Base-by-base conservation (phyloP, 2,329 filamentous ascomycete genomes). In the Talaromyces pinophilus region DNA sequence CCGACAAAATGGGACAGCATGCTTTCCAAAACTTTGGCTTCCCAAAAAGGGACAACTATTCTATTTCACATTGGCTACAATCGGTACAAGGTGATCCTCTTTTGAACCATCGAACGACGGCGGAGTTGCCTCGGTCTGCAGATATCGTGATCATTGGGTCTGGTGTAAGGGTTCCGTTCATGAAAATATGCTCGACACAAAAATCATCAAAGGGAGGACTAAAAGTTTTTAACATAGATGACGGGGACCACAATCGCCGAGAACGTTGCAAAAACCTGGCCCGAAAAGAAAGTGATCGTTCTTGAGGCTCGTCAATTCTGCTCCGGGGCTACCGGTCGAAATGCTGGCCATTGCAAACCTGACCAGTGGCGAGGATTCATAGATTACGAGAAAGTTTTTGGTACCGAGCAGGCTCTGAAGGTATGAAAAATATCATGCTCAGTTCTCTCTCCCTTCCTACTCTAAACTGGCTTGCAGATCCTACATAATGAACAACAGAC, bases 321-420 rank as follows among this genome's bases (percentile, higher is more conserved):
- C 40, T 60, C 57, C 19, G 57, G 57, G 15, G 57, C 57, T 19
- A 60, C 57, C 28, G 57, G 57, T 60, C 5, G 57, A 5, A 60
- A 60, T 60, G 57, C 57, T 30, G 57, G 57, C 57, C 57, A 60
- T 19, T 60, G 57, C 38, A 60, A 60, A 60, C 57, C 57, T 30
- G 57, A 60, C 38, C 57, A 60, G 40, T 60, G 57, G 57, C 57
- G 57, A 30, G 57, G 57, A 30, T 60, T 60, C 22, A 6, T 33
- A 8, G 8, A 60, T 6, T 60, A 60, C 22, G 38, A 60, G 38
- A 30, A 46, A 46, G 17, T 33, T 25, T 60, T 60, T 19, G 57
- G 57, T 13, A 60, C 57, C 28, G 22, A 60, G 22, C 57, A 60
- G 40, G 57, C 57, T n/a, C 2, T 60, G 3, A 60, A 60, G 57